phyloP scores from a whole-genome alignment of 2,329 filamentous ascomycete genomes.

The Coleophoma eucalyptorum region DNA sequence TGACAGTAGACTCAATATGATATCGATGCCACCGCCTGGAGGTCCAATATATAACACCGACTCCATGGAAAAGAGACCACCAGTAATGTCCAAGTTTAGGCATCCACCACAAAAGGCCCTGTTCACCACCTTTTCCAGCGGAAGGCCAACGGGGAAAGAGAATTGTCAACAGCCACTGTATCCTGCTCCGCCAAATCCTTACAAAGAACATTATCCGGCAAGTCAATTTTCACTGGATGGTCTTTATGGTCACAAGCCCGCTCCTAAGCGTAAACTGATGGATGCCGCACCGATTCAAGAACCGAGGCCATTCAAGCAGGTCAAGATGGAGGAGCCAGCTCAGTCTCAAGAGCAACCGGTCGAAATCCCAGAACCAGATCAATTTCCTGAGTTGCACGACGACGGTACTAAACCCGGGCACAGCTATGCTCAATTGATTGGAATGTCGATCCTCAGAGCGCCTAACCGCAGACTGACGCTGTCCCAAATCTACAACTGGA shows the following conservation, averaged over 20 bases:
- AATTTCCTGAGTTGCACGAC: slow-evolving; percentile 79
- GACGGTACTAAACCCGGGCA: slow-evolving; percentile 86
- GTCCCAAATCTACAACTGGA: slow-evolving; percentile 98
- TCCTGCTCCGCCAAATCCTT: slow-evolving; percentile 40
- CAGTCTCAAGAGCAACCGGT: slow-evolving; percentile 14
- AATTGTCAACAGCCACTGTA: slow-evolving; percentile 47
- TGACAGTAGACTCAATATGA: slow-evolving; percentile 61
- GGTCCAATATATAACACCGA: slow-evolving; percentile 54
- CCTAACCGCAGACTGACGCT: slow-evolving; percentile 81
- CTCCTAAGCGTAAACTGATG: slow-evolving; percentile 59
- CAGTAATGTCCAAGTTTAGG: slow-evolving; percentile 56
- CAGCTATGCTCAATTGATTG: slow-evolving; percentile 93
- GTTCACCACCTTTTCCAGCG: slow-evolving; percentile 34
- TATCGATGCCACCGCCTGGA: slow-evolving; percentile 63
- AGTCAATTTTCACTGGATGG: slow-evolving; percentile 47
- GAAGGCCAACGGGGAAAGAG: slow-evolving; percentile 46
- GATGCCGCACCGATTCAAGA: slow-evolving; percentile 74
- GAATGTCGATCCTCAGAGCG: slow-evolving; percentile 91
- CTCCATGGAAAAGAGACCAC: slow-evolving; percentile 64
- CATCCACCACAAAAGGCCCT: slow-evolving; percentile 49
- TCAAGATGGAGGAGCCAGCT: slow-evolving; percentile 36
- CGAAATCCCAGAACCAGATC: slow-evolving; percentile 34
- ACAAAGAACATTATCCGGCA: slow-evolving; percentile 12
- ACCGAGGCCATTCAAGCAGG: slow-evolving; percentile 62
- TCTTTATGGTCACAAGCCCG: slow-evolving; percentile 45